Conservation (phyloP, 345 rosid species). For the Heritiera littoralis region DNA sequence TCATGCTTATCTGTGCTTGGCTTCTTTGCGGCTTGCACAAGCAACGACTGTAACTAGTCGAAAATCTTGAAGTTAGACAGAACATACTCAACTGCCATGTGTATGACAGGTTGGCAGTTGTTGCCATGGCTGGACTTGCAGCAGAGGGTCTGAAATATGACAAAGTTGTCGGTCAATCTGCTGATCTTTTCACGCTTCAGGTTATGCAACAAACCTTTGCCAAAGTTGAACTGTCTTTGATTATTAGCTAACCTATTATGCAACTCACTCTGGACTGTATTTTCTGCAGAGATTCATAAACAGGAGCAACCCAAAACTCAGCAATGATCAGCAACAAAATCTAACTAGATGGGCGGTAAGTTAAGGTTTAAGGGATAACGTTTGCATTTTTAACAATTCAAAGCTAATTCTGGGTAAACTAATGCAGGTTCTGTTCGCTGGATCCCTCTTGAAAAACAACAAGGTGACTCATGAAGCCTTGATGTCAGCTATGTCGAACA, state of each 20-base stretch:
- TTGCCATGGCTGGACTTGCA: constrained; percentile 94
- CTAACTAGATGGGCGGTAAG: constrained; percentile 98
- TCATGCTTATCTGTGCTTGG: not conserved
- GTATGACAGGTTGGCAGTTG: constrained; percentile 69
- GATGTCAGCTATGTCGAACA: constrained; percentile 73
- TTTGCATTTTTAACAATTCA: not conserved
- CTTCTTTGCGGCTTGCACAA: not conserved
- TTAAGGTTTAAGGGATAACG: constrained; percentile 3
- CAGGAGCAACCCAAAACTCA: constrained; percentile 75
- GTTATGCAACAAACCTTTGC: constrained; percentile 31
- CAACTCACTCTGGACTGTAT: not conserved
- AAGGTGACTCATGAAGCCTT: constrained; percentile 66
- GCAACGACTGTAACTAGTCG: too few relatives aligned
- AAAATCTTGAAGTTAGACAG: not conserved
- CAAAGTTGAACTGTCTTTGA: not conserved
- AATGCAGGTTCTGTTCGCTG: constrained; percentile 77
- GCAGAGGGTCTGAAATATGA: constrained; percentile 91
- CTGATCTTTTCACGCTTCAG: constrained; percentile 97
- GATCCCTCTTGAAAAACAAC: constrained; percentile 82
- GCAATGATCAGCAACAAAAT: constrained; percentile 90
- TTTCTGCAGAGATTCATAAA: constrained; percentile 74
- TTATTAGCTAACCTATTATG: not conserved
- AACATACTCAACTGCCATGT: not conserved
- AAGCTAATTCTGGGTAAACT: constrained; percentile 8
- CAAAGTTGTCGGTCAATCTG: constrained; percentile 95